Evolutionary conservation across 129 eudicot genomes (phyloP), one percentile per base, ranked within the genome.

Genomic region (Artemisia annua): DNA sequence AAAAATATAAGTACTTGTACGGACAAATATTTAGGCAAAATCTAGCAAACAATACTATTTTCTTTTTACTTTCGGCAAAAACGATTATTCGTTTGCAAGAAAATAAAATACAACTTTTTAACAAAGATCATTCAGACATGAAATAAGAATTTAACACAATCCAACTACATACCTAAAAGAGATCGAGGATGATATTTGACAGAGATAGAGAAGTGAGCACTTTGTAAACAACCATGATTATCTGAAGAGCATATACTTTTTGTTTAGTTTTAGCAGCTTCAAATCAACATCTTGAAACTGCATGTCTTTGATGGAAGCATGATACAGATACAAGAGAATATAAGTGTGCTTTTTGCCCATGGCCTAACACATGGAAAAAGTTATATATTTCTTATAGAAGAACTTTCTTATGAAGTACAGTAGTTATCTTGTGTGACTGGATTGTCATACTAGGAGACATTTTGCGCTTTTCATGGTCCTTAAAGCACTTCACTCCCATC

Each of bases 121-220:
- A 5, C 43, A 32, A 32, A 4, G 66, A 61, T 53, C 59, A 15
- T 19, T n/a, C 4, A 53, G 7, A 53, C 59, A 28, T 60, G 17
- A 28, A 26, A 61, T 26, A 11, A 3, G 0, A 11, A 61, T 3
- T 11, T 3, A 28, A 5, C 2, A 61, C 2, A 1, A 61, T 53
- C 10, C 14, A 68, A 24, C 26, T 14, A 26, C 60, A 19, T 68
- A 22, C 72, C 15, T 28, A 24, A 68, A 49, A 68, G 16, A 26
- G 43, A 15, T 14, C 19, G 18, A 62, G 20, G 59, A n/a, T 13
- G 44, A 57, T 44, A 7, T 4, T 58, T 71, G 76, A 71, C 76
- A 71, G 76, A 71, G 30, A 56, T 19, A 46, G 44, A 71, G 67
- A 59, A 10, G 46, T 57, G 76, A 71, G 76, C 76, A 71, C 76